Conservation (phyloP, 2,329 filamentous ascomycete species). For the Phaeomoniella chlamydospora region DNA sequence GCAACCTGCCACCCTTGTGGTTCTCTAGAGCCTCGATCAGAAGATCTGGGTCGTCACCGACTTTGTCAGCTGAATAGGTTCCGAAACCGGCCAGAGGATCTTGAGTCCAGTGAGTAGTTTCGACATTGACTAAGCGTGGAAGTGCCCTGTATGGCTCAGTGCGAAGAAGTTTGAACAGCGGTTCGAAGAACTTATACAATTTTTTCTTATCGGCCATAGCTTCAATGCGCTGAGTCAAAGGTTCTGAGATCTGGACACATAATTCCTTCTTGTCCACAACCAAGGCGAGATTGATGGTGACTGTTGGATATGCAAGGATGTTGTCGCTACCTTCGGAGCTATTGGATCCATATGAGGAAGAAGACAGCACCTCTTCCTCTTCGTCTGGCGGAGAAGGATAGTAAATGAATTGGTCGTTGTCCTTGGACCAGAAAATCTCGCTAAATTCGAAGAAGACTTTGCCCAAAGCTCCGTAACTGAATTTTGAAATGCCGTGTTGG, state of each 20-base stretch:
- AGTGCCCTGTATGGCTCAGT: constrained; percentile 29
- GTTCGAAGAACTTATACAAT: constrained; percentile 27
- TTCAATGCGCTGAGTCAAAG: constrained; percentile 28
- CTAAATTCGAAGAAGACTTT: constrained; percentile 29
- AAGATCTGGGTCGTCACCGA: constrained; percentile 24
- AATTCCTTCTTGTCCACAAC: constrained; percentile 27
- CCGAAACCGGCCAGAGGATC: constrained; percentile 28
- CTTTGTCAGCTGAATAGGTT: constrained; percentile 28
- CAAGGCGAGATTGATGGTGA: constrained; percentile 29
- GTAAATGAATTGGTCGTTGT: constrained; percentile 30
- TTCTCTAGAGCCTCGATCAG: constrained; percentile 21
- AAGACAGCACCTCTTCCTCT: constrained; percentile 14
- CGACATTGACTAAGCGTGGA: constrained; percentile 21
- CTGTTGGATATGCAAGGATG: constrained; percentile 28
- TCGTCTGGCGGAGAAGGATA: constrained; percentile 23
- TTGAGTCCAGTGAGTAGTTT: constrained; percentile 29
- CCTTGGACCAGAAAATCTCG: constrained; percentile 29
- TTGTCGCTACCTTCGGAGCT: constrained; percentile 5
- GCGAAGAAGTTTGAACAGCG: constrained; percentile 26
- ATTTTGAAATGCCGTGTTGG: constrained; percentile 19
- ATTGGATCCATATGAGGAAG: constrained; percentile 10
- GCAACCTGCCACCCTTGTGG: constrained; percentile 20
- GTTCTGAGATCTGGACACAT: constrained; percentile 28
- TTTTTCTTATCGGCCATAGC: constrained; percentile 22
- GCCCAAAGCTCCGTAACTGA: constrained; percentile 26